Conservation (phyloP, 495 filamentous ascomycete genomes). For the Xylaria palmicola region DNA sequence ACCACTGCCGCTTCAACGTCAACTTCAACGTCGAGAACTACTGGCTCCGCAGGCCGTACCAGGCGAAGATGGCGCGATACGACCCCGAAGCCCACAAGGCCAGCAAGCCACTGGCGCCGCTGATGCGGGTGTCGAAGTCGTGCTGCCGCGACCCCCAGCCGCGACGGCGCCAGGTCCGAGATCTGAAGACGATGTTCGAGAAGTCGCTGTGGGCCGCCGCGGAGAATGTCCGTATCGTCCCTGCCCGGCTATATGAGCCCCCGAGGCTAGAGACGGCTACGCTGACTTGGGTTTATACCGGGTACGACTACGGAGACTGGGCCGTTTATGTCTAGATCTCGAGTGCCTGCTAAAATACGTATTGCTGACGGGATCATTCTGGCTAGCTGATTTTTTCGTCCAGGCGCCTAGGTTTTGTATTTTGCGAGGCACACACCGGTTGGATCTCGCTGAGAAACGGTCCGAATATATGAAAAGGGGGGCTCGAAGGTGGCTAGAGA, state of each 20-base stretch:
- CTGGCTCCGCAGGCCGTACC: constrained; percentile 40
- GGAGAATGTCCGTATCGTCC: constrained; percentile 15
- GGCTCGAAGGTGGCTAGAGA: no score
- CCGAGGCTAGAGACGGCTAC: constrained; percentile 29
- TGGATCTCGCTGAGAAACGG: no score
- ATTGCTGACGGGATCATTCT: no score
- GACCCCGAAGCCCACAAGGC: constrained; percentile 34
- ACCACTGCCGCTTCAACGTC: constrained; percentile 50
- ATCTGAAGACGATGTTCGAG: constrained; percentile 30
- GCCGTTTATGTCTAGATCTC: neutral
- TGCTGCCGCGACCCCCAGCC: constrained; percentile 25
- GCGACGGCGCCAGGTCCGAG: constrained; percentile 25
- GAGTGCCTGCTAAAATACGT: neutral
- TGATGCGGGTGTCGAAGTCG: constrained; percentile 15
- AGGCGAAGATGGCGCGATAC: constrained; percentile 44
- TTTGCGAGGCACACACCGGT: no score
- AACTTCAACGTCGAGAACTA: constrained; percentile 49
- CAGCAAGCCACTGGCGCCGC: constrained; percentile 27
- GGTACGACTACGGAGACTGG: neutral
- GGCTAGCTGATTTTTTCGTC: no score
- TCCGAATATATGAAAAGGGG: no score
- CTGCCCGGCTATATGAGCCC: constrained; percentile 9
- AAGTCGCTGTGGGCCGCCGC: constrained; percentile 23
- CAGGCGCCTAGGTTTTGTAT: no score
- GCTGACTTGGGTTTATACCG: constrained; percentile 30